phyloP scores from a whole-genome alignment of 129 eudicot genomes.

The Tanacetum coccineum region DNA sequence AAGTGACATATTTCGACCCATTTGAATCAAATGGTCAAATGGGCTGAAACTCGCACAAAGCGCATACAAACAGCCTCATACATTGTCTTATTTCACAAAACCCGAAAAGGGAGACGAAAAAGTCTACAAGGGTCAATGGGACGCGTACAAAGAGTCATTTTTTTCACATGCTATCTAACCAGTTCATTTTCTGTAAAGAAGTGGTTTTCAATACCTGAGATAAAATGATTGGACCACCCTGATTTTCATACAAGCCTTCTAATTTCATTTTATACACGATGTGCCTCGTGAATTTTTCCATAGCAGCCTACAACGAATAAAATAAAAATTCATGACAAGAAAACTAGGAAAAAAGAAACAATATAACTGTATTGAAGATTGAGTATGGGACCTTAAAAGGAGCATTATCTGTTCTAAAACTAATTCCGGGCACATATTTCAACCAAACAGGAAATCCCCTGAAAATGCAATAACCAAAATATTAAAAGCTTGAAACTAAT shows the following conservation, averaged over 20 bases:
- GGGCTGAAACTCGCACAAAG: neutral
- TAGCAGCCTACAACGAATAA: too few relatives aligned
- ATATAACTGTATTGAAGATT: too few relatives aligned
- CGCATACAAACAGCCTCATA: neutral
- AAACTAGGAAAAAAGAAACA: too few relatives aligned
- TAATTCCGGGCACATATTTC: too few relatives aligned
- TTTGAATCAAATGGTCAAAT: neutral
- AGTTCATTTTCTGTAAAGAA: neutral
- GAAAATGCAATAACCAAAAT: conserved; percentile 25
- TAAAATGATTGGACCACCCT: conserved; percentile 94
- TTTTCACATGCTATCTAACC: neutral
- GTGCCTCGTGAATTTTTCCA: conserved; percentile 52
- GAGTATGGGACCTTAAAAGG: too few relatives aligned
- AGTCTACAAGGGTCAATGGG: neutral
- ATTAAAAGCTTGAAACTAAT: neutral
- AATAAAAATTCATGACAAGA: too few relatives aligned
- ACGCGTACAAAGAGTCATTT: neutral
- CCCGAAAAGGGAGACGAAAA: neutral
- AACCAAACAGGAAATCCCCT: too few relatives aligned
- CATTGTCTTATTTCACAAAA: too few relatives aligned
- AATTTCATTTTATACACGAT: conserved; percentile 93
- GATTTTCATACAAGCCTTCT: conserved; percentile 70
- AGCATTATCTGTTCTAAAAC: too few relatives aligned
- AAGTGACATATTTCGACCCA: neutral
- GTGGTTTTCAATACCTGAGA: conserved; percentile 69